Evolutionary conservation across 768 basidiomycete species (phyloP).

Genomic region (Naganishia vishniacii): DNA sequence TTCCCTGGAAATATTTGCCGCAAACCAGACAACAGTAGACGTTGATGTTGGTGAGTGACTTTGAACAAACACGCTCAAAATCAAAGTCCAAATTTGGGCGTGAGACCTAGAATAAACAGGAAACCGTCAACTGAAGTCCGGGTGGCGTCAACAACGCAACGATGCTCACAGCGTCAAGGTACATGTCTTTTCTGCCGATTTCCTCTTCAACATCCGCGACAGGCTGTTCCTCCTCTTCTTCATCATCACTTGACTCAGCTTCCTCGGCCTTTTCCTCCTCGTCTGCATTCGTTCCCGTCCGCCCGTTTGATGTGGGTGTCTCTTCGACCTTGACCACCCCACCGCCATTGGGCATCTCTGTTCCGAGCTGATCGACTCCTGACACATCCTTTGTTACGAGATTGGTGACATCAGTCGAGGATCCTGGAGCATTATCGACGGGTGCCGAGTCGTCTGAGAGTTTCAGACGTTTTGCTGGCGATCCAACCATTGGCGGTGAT

Average conservation of each 20-base stretch:
- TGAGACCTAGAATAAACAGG: conserved; percentile 63
- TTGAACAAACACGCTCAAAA: conserved; percentile 97
- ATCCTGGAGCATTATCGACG: background rate
- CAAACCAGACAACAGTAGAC: conserved; percentile 95
- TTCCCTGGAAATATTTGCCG: conserved; percentile 97
- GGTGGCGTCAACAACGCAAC: conserved; percentile 23
- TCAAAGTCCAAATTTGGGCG: conserved; percentile 89
- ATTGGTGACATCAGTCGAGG: background rate
- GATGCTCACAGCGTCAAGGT: conserved; percentile 89
- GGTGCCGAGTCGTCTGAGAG: conserved; percentile 18
- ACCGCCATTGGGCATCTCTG: conserved; percentile 15
- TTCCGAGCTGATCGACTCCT: conserved; percentile 10
- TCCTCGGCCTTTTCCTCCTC: conserved; percentile 21
- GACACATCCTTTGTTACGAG: conserved; percentile 12
- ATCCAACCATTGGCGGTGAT: conserved; percentile 11
- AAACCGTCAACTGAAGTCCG: background rate
- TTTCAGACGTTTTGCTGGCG: conserved; percentile 27
- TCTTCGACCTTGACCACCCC: conserved; percentile 18
- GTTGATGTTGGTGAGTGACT: conserved; percentile 93
- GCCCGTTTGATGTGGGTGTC: background rate
- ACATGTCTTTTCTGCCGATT: conserved; percentile 66
- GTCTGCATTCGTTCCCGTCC: conserved; percentile 25
- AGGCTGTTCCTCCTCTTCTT: conserved; percentile 44
- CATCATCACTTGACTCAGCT: conserved; percentile 36
- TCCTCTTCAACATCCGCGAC: conserved; percentile 37